phyloP scores from a whole-genome alignment of 108 stramenopile genomes.

The Fragilaria radians region DNA sequence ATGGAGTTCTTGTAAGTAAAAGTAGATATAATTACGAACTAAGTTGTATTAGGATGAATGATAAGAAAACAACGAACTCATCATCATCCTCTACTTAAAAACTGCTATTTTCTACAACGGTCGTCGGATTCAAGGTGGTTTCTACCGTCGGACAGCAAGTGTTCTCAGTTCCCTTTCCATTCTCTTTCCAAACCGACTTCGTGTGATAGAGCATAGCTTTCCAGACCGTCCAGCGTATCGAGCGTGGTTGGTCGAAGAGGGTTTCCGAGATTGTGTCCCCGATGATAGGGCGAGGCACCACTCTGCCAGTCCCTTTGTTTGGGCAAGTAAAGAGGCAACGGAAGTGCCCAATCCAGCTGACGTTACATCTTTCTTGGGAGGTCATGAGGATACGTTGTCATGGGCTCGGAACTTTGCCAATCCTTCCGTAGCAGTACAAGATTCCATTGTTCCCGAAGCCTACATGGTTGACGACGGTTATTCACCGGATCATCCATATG shows the following conservation, averaged over 20 bases:
- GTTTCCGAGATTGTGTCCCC: constrained; percentile 38
- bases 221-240: constrained; percentile 59
- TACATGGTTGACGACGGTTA: constrained; percentile 64
- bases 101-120: background rate
- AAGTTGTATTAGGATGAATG: background rate
- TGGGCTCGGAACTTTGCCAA: constrained; percentile 63
- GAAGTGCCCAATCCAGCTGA: constrained; percentile 23
- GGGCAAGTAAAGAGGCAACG: constrained; percentile 21
- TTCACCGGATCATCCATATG: constrained; percentile 60
- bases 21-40: background rate
- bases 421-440: constrained; percentile 11
- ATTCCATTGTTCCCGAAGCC: background rate
- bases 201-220: constrained; percentile 70
- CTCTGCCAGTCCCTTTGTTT: constrained; percentile 63
- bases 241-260: constrained; percentile 57
- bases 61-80: background rate
- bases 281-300: constrained; percentile 34
- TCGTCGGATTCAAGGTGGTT: constrained; percentile 47
- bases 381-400: constrained; percentile 68
- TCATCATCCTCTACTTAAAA: background rate
- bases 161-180: constrained; percentile 71
- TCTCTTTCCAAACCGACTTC: constrained; percentile 64
- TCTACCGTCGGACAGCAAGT: constrained; percentile 62
- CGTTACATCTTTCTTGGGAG: constrained; percentile 68
- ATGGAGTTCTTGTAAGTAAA: constrained; percentile 31